These are phyloP conservation scores for Cercospora zeae-maydis DNA, from an alignment of 2,329 filamentous ascomycete genomes.

Conservation along the genomic window DNA sequence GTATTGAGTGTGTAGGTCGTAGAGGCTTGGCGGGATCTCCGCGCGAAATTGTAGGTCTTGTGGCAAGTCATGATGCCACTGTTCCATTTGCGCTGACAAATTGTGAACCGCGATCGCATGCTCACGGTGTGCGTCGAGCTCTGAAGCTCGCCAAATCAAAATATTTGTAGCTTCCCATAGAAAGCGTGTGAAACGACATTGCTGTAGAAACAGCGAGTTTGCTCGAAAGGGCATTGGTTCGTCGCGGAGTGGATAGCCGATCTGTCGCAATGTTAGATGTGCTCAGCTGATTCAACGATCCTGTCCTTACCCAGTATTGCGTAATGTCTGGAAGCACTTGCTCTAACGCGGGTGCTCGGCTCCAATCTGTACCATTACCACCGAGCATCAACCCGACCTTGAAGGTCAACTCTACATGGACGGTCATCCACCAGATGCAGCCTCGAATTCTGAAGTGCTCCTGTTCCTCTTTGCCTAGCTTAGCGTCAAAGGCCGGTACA, in stretches of 20 bases:
- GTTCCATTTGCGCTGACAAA: background rate
- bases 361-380: conserved; percentile 1
- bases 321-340: background rate
- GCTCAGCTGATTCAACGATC: background rate
- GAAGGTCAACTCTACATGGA: conserved; percentile 8
- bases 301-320: conserved; percentile 1
- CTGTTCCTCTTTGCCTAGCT: background rate
- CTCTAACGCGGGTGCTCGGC: background rate
- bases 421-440: conserved; percentile 9
- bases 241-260: background rate
- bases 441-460: background rate
- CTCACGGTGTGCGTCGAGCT: conserved; percentile 1
- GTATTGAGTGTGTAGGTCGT: conserved; percentile 10
- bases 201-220: conserved; percentile 4
- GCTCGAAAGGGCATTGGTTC: conserved; percentile 1
- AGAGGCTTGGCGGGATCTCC: background rate
- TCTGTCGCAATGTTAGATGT: background rate
- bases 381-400: conserved; percentile 8
- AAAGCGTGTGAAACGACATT: background rate
- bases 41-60: background rate
- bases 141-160: conserved; percentile 3
- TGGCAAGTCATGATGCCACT: background rate
- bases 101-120: background rate
- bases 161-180: conserved; percentile 9
- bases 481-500: background rate